Base-by-base conservation (phyloP, 2,329 filamentous ascomycete genomes). In the Beauveria rudraprayagi region DNA sequence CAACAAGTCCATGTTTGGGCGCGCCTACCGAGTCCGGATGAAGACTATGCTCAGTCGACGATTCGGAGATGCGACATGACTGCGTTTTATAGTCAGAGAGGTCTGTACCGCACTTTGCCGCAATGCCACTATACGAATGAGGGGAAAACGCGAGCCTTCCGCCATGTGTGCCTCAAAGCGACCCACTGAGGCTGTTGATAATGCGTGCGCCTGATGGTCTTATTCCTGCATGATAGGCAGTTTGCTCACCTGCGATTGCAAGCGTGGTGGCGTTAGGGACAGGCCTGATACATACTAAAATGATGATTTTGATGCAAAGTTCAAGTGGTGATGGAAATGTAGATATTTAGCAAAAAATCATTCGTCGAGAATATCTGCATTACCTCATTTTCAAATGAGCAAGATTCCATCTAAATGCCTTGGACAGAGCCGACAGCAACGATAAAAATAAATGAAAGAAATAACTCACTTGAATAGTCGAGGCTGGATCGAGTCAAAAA, bases 1-100 rank as follows among this genome's bases (percentile, higher is more conserved):
- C 47, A 68, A 54, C 3, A 67, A 48, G 47, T 68, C 67, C 67
- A 69, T 69, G 14, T 37, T 37, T 19, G 1, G 16, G n/a, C 41
- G 40, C 17, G 16, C 16, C 5, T 2, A n/a, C 2, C 2, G 43
- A 24, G 54, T 40, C 17, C 8, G 43, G 34, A 5, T n/a, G 2
- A 17, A 24, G 43, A 26, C 10, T 11, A 19, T 30, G 10, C 4
- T 10, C 6, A 22, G 22, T 11, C 6, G 17, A 34, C 16, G 10
- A 47, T 56, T 44, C n/a, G 3, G n/a, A 4, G 17, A 46, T 3
- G 41, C 10, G 17, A 6, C 7, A 11, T 41, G 14, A 19, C 7
- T 19, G 9, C 7, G 5, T 55, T 30, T 10, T 6, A 16, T 37
- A 14, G 9, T 30, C 8, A 26, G 1, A 26, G 1, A 17, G 26